Percentiles rank a stretch among this genome's conserved stretches.
Conservation (phyloP, 192 early-diverging fungal genomes). For the Backusella circina region DNA sequence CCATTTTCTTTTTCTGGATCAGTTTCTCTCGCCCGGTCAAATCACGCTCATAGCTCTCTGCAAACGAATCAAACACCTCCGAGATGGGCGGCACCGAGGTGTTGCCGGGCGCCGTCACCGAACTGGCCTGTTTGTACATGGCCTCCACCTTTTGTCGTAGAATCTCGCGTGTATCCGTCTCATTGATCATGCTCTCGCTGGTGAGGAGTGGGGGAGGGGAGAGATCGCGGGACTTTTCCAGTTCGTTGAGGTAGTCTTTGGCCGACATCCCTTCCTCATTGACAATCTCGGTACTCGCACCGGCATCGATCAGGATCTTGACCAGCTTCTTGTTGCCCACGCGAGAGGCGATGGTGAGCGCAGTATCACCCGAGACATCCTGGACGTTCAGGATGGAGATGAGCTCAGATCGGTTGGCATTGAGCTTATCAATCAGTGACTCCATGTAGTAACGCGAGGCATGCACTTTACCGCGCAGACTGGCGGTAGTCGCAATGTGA, state of each 20-base stretch:
- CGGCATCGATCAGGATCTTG: slow-evolving; percentile 54
- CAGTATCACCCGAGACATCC: slow-evolving; percentile 80
- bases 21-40: slow-evolving; percentile 40
- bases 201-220: neutral
- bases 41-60: slow-evolving; percentile 42
- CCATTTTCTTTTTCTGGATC: slow-evolving; percentile 31
- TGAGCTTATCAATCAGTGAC: slow-evolving; percentile 70
- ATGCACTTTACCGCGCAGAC: slow-evolving; percentile 62
- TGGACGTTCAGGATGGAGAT: slow-evolving; percentile 74
- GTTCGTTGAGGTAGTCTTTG: neutral
- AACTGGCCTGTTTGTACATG: slow-evolving; percentile 3
- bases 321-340: slow-evolving; percentile 59
- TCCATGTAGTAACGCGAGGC: slow-evolving; percentile 90
- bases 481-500: slow-evolving; percentile 76
- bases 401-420: slow-evolving; percentile 64
- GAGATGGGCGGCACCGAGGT: slow-evolving; percentile 31
- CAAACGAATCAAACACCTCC: slow-evolving; percentile 41
- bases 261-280: slow-evolving; percentile 15
- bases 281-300: slow-evolving; percentile 36
- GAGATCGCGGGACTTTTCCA: neutral
- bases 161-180: neutral
- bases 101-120: neutral
- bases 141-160: slow-evolving; percentile 14
- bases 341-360: slow-evolving; percentile 63
- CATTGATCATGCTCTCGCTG: neutral